phyloP scores from a whole-genome alignment of 306 rosid genomes.

The Corylus heterophylla region DNA sequence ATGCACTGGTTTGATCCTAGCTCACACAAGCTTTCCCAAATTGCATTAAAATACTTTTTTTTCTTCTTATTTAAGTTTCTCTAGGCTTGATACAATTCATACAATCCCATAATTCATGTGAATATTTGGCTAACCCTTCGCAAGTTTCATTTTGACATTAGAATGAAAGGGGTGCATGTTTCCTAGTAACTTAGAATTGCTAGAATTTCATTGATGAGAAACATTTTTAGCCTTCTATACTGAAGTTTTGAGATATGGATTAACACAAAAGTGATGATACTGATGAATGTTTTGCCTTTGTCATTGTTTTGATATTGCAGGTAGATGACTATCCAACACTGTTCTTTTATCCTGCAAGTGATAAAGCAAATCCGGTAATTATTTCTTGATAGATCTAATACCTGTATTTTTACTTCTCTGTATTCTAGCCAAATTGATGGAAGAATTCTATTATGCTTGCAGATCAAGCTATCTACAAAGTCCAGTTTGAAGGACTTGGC shows the following conservation, averaged over 20 bases:
- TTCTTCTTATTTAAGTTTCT: no score
- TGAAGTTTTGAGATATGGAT: neutral
- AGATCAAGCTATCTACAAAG: constrained; percentile 76
- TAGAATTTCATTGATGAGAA: constrained; percentile 6
- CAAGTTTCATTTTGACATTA: constrained; percentile 6
- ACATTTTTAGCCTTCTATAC: constrained; percentile 7
- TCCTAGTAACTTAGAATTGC: constrained; percentile 10
- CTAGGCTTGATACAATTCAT: neutral
- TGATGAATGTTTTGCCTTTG: constrained; percentile 17
- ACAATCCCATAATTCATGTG: neutral
- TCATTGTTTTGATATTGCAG: constrained; percentile 40
- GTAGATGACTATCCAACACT: constrained; percentile 81
- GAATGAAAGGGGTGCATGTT: constrained; percentile 1
- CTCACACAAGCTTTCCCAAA: neutral
- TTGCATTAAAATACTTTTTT: no score
- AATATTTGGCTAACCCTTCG: neutral
- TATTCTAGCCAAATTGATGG: neutral
- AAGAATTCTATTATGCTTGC: constrained; percentile 31
- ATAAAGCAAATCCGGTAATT: constrained; percentile 81
- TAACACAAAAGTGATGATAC: constrained; percentile 7
- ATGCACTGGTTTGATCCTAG: neutral
- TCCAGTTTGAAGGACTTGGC: constrained; percentile 86
- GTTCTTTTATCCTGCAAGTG: constrained; percentile 53
- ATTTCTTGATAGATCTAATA: neutral
- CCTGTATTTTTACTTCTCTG: neutral